Evolutionary conservation across 2,329 filamentous ascomycete genomes (phyloP), one percentile per base, ranked within the genome.

Genomic region (Nemania diffusa): DNA sequence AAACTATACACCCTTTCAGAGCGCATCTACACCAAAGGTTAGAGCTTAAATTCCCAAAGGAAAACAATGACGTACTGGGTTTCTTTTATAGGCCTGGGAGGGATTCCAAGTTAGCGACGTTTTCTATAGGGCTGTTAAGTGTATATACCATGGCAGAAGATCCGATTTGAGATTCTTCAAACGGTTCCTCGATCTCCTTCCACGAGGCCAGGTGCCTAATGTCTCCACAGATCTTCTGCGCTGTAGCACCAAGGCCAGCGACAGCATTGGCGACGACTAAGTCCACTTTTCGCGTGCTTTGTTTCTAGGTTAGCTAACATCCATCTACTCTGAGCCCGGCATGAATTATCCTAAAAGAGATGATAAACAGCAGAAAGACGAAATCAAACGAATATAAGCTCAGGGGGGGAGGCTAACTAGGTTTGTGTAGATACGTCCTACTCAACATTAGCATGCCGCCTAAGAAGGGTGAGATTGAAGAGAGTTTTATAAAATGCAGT

Each of bases 101-200:
- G n/a, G n/a, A n/a, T n/a, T n/a, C n/a, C n/a, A n/a, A n/a, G n/a
- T n/a, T n/a, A n/a, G n/a, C n/a, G n/a, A n/a, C n/a, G n/a, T n/a
- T n/a, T n/a, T n/a, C n/a, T n/a, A n/a, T n/a, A n/a, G n/a, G n/a
- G n/a, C n/a, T n/a, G n/a, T n/a, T n/a, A n/a, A n/a, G n/a, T n/a
- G n/a, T n/a, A n/a, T n/a, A n/a, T n/a, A n/a, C n/a, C n/a, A n/a
- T n/a, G n/a, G 90, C 74, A 91, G 90, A 1, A 88, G 89, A 78
- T 91, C 6, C 40, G 24, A 22, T 26, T 1, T 20, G n/a, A 34
- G 46, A 29, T 17, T 7, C 56, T 57, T 48, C 20, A 72, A 91
- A 91, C 0, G 90, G 90, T 78, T 92, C 90, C 76, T 97, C 94
- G 65, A 96, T 83, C 79, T 97, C 93, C 84, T 97, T 97, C 81